Base-by-base conservation (phyloP, 192 early-diverging fungal species). In the Lunasporangiospora selenospora region DNA sequence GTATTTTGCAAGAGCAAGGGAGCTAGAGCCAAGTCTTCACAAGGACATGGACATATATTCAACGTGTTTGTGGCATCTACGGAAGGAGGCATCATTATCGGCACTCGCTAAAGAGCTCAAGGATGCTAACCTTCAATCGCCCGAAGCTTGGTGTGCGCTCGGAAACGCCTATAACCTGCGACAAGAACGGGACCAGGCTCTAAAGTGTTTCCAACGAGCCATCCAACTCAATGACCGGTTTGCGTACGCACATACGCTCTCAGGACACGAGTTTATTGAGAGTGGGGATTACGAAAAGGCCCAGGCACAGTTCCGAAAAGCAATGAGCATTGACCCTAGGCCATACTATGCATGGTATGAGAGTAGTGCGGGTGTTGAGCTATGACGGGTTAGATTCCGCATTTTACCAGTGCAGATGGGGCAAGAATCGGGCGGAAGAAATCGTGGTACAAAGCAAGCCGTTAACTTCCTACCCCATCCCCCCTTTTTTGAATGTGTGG, bases 291-390 rank as follows among this genome's bases (percentile, higher is more conserved):
- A 84, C 36, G 92, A 94, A 19, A 79, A 89, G 23, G 92, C 94
- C 3, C 79, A 86, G 60, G 78, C 82, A 45, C 87, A 80, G 27
- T 96, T 91, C 77, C 80, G 90, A 42, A 78, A 76, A 7, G 92
- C 93, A 1, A 70, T 92, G 24, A 79, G 83, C 16, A 81, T 89
- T 31, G 85, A 96, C 59, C 75, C 79, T 13, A 78, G 94, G 15
- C 91, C 94, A 49, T 95, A 91, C 56, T 90, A 90, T 53, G 93
- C 94, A 23, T 92, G 91, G 92, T 95, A 86, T 71, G 79, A 39
- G 33, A 53, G 23, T 62, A 6, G 24, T 12, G 66, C 43, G 15
- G 16, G n/a, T n/a, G n/a, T n/a, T n/a, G n/a, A n/a, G n/a, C n/a
- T n/a, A n/a, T n/a, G n/a, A n/a, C n/a, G n/a, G n/a, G n/a, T n/a